These are phyloP conservation scores for Tylopilus cervinicoccineus DNA, from an alignment of 768 basidiomycete species.

Conservation along the genomic window DNA sequence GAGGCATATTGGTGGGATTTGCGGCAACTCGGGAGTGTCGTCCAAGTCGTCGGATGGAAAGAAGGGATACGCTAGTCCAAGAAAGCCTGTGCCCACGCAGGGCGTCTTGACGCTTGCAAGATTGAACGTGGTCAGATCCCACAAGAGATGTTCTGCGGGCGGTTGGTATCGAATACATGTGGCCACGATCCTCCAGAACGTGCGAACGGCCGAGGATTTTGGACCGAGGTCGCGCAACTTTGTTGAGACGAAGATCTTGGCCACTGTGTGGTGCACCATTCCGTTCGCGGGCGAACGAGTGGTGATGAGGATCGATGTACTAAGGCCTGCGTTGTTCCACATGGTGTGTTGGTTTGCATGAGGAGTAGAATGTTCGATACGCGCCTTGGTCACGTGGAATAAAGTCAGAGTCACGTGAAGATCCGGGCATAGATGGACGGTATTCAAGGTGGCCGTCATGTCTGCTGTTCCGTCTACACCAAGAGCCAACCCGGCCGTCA, in stretches of 20 bases:
- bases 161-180: conserved; percentile 25
- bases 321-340: conserved; percentile 28
- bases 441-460: conserved; percentile 14
- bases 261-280: conserved; percentile 27
- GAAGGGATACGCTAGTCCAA: conserved; percentile 16
- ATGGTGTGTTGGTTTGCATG: conserved; percentile 7
- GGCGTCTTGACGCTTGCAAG: conserved; percentile 23
- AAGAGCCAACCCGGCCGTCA: conserved; percentile 21
- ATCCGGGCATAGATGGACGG: background rate
- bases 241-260: conserved; percentile 23
- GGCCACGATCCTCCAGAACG: conserved; percentile 25
- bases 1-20: conserved; percentile 16
- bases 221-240: conserved; percentile 25
- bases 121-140: conserved; percentile 19
- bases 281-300: conserved; percentile 23
- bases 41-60: conserved; percentile 2
- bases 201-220: conserved; percentile 18
- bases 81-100: conserved; percentile 20
- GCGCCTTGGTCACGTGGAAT: conserved; percentile 21
- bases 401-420: conserved; percentile 16
- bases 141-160: conserved; percentile 15
- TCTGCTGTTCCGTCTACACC: conserved; percentile 34
- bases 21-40: conserved; percentile 19
- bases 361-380: background rate
- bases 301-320: conserved; percentile 24